phyloP scores from a whole-genome alignment of 306 rosid genomes.

The Malus domestica region DNA sequence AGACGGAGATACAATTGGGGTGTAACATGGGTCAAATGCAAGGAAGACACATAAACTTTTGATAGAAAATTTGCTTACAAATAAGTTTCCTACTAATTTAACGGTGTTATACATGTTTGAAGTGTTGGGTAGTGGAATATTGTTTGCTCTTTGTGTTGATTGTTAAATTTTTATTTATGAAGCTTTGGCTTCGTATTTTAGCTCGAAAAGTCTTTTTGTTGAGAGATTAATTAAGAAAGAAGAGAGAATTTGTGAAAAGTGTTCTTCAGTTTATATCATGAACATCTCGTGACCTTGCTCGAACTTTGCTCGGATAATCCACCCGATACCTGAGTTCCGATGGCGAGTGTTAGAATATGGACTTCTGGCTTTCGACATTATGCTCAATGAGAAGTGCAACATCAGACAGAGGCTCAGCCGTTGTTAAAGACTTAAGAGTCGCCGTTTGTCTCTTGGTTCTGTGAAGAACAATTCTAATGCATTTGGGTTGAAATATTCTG shows the following conservation, averaged over 20 bases:
- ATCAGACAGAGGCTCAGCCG: slow-evolving; percentile 21
- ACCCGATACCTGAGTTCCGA: background rate
- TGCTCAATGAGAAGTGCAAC: slow-evolving; percentile 18
- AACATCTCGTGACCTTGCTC: no score
- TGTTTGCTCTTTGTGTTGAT: background rate
- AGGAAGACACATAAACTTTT: slow-evolving; percentile 13
- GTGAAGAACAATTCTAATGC: slow-evolving; percentile 32
- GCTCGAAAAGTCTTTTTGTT: no score
- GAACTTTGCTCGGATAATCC: background rate
- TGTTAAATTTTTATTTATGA: background rate
- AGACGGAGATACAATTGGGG: slow-evolving; percentile 4
- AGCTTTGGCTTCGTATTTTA: background rate
- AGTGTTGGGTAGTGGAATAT: background rate
- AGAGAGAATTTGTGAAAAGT: no score
- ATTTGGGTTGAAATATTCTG: slow-evolving; percentile 50
- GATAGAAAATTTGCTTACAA: slow-evolving; percentile 21
- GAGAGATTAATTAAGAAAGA: no score
- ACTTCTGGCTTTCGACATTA: slow-evolving; percentile 27
- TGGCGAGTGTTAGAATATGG: background rate
- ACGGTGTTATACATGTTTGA: background rate
- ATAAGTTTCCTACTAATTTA: slow-evolving; percentile 26
- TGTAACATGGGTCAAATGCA: slow-evolving; percentile 23
- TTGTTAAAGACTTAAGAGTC: slow-evolving; percentile 9
- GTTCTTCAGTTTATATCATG: no score
- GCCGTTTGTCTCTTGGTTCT: slow-evolving; percentile 21